These are phyloP conservation scores for Serendipita sp. DNA, from an alignment of 768 basidiomycete genomes.

Conservation along the genomic window DNA sequence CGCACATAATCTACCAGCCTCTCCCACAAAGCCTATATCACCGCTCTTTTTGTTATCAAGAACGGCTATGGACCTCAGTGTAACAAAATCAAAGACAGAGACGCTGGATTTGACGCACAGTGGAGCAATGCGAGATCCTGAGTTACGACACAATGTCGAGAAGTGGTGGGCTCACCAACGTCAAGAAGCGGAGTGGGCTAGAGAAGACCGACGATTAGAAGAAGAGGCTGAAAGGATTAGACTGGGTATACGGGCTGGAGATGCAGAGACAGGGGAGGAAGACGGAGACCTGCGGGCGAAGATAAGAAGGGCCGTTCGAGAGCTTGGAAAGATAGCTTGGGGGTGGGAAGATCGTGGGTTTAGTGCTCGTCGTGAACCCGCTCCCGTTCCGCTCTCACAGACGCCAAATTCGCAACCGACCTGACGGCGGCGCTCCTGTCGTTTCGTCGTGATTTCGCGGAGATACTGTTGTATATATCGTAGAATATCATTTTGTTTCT, in stretches of 20 bases:
- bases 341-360: conserved; percentile 2
- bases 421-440: not conserved
- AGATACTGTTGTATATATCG: not conserved
- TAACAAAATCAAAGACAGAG: conserved; percentile 30
- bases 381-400: not conserved
- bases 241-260: conserved; percentile 19
- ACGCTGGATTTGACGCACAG: conserved; percentile 41
- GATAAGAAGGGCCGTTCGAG: not conserved
- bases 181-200: conserved; percentile 33
- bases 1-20: conserved; percentile 27
- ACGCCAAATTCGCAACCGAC: not conserved
- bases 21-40: conserved; percentile 16
- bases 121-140: conserved; percentile 37
- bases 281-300: not conserved
- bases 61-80: conserved; percentile 20
- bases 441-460: too few relatives aligned
- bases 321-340: not conserved
- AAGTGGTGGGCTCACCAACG: conserved; percentile 45
- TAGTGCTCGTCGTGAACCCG: not conserved
- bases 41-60: conserved; percentile 17
- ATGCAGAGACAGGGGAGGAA: not conserved
- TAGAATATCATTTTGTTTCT: not conserved
- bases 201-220: conserved; percentile 32
- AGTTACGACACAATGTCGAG: conserved; percentile 28
- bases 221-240: conserved; percentile 31